phyloP scores from a whole-genome alignment of 2,329 filamentous ascomycete species.

The Colletotrichum sidae region DNA sequence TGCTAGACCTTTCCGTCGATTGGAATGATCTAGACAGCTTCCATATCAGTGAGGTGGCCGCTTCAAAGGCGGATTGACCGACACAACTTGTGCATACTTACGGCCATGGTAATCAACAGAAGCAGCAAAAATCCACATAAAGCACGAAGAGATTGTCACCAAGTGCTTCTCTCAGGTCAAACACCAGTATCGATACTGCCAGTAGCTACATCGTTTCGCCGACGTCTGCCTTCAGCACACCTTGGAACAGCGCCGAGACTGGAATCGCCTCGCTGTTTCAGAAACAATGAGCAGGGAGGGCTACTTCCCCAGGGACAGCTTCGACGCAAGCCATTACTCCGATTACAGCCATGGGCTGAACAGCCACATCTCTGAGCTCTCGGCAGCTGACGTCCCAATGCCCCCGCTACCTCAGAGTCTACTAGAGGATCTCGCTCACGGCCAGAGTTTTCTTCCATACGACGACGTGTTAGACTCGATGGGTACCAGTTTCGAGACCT shows the following conservation, averaged over 20 bases:
- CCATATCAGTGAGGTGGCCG: slow-evolving; percentile 38
- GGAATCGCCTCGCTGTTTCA: slow-evolving; percentile 59
- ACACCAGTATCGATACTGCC: slow-evolving; percentile 51
- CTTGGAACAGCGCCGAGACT: slow-evolving; percentile 57
- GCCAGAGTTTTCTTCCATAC: slow-evolving; percentile 51
- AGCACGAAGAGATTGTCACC: slow-evolving; percentile 58
- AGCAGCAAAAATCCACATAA: slow-evolving; percentile 40
- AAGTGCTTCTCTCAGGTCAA: slow-evolving; percentile 62
- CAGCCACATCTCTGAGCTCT: slow-evolving; percentile 54
- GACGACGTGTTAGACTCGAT: slow-evolving; percentile 46
- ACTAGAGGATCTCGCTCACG: slow-evolving; percentile 44
- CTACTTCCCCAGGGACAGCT: slow-evolving; percentile 41
- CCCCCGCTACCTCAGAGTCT: slow-evolving; percentile 45
- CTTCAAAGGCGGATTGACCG: slow-evolving; percentile 44
- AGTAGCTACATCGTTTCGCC: slow-evolving; percentile 59
- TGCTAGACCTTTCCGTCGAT: slow-evolving; percentile 32
- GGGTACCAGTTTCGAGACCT: slow-evolving; percentile 49
- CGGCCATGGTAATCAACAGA: slow-evolving; percentile 48
- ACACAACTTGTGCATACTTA: slow-evolving; percentile 53
- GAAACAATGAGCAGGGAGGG: slow-evolving; percentile 50
- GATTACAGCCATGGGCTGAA: slow-evolving; percentile 38
- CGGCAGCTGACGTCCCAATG: slow-evolving; percentile 53
- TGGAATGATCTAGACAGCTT: slow-evolving; percentile 17
- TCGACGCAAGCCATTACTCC: slow-evolving; percentile 42
- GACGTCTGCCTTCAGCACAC: slow-evolving; percentile 56